phyloP scores from a whole-genome alignment of 2,329 filamentous ascomycete species.

The Aspergillus tamarii region DNA sequence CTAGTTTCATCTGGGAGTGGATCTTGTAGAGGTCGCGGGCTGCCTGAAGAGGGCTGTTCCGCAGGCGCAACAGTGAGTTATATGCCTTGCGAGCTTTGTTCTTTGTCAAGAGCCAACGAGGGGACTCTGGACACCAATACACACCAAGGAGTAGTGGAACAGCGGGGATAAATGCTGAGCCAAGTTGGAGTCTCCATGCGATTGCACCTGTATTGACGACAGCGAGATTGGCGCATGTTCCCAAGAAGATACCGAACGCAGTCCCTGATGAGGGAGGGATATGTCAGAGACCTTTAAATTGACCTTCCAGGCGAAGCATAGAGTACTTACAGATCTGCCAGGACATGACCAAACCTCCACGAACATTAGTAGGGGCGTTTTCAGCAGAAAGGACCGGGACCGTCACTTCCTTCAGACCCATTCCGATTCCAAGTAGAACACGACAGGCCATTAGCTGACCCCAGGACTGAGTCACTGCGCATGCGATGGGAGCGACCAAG shows the following conservation, averaged over 20 bases:
- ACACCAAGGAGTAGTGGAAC: conserved; percentile 62
- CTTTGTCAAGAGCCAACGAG: conserved; percentile 71
- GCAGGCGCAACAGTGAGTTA: conserved; percentile 58
- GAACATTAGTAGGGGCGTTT: conserved; percentile 58
- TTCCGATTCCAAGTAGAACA: conserved; percentile 63
- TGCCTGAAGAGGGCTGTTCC: conserved; percentile 63
- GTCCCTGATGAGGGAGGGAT: conserved; percentile 31
- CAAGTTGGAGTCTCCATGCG: conserved; percentile 67
- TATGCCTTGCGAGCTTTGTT: conserved; percentile 64
- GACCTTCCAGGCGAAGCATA: background rate
- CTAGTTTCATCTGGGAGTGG: conserved; percentile 54
- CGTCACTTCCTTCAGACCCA: conserved; percentile 63
- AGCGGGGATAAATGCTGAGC: conserved; percentile 67
- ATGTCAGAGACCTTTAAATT: background rate
- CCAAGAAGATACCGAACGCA: conserved; percentile 68
- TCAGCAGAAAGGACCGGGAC: conserved; percentile 59
- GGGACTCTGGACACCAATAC: conserved; percentile 67
- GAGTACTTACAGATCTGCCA: conserved; percentile 50
- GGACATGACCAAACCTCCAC: conserved; percentile 60
- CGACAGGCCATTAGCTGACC: conserved; percentile 59
- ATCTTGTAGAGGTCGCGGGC: conserved; percentile 67
- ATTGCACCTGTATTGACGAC: conserved; percentile 63
- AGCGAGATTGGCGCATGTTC: conserved; percentile 66
- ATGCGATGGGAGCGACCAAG: conserved; percentile 69
- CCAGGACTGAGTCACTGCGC: conserved; percentile 64